Evolutionary conservation across 1,284 basidiomycete genomes (phyloP), one percentile per base, ranked within the genome.

Genomic region (Puccinia horiana): DNA sequence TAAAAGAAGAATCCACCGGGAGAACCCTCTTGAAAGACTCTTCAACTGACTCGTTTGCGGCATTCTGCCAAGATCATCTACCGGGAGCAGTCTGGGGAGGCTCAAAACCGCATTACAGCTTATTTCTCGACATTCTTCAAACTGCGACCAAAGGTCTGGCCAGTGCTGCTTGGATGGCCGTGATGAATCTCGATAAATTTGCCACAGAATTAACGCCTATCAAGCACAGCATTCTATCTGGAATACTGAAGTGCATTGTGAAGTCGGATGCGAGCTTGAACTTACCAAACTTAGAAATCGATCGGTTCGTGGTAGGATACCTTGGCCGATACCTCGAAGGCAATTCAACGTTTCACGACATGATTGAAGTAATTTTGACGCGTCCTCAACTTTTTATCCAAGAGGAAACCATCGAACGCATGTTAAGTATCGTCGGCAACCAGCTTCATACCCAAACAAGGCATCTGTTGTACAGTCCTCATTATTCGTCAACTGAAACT

Each of bases 331-430:
- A 75, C 23, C 44, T 81, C 42, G 20, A 69, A 65, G 72, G 72
- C 35, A 73, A 69, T 42, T 11, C 44, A 23, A 32, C 35, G 26
- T n/a, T 54, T 67, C 44, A 40, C 69, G 29, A 40, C 56, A 47
- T 81, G 32, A 65, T 81, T 44, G 70, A 75, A 74, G 58, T 54
- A 35, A 65, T 56, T 63, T 52, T 76, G 32, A 58, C 65, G 32
- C 72, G 47, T 47, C 80, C 80, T 49, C 54, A 76, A 69, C 72
- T 74, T 54, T 81, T 81, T 35, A 69, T 81, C 65, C 42, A n/a
- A 63, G n/a, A 65, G 18, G 58, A 74, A 32, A 81, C 79, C 14
- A 44, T 73, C 29, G 35, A 8, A 29, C 52, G 61, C 32, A 61
- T 74, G 20, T n/a, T 81, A 8, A 16, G 26, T 58, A 70, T 61